Evolutionary conservation across 2,329 filamentous ascomycete genomes (phyloP), one percentile per base, ranked within the genome.

Genomic region (Knufia fluminis): DNA sequence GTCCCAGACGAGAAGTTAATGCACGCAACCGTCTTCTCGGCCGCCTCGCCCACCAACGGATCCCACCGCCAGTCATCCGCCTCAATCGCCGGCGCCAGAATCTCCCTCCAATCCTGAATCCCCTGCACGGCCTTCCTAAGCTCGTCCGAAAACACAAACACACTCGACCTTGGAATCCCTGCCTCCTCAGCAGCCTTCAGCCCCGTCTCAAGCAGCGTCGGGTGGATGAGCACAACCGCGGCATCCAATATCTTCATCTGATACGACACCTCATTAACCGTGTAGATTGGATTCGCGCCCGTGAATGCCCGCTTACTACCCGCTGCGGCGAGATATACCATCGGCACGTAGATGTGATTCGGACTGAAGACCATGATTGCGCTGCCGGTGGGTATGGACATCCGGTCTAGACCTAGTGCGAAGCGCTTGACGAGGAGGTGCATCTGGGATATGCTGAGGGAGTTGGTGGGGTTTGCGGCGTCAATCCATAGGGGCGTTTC

Each of bases 311-410:
- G 71, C 2, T 75, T 74, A 19, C 69, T 68, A 0, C 75, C 76
- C 1, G 76, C 70, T 33, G 53, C 50, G 1, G 53, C 56, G 12
- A 59, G 53, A 44, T 59, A 59, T 10, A 39, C 68, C 0, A 75
- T 67, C 0, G 84, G 80, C 57, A 82, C 84, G 67, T 80, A 85
- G 17, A 88, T 66, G 54, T 74, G 81, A 66, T 87, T 88, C 20
- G 78, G 76, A 0, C 80, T 80, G 64, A 80, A 86, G 17, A 88
- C 67, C 49, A 88, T 69, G 9, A 88, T 76, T 1, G 82, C 77
- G 55, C 85, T 82, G 23, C 82, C 80, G 0, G 71, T 69, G 54
- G 77, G 67, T 33, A 88, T 65, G 2, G 83, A 84, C 23, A 75
- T 72, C 45, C 72, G 71, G 31, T 71, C 71, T 17, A 86, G 67